A percentile compares a stretch with the other conserved stretches of the same genome.
Evolutionary conservation across 2,329 filamentous ascomycete species (phyloP).

Genomic region (Diaporthe eres): DNA sequence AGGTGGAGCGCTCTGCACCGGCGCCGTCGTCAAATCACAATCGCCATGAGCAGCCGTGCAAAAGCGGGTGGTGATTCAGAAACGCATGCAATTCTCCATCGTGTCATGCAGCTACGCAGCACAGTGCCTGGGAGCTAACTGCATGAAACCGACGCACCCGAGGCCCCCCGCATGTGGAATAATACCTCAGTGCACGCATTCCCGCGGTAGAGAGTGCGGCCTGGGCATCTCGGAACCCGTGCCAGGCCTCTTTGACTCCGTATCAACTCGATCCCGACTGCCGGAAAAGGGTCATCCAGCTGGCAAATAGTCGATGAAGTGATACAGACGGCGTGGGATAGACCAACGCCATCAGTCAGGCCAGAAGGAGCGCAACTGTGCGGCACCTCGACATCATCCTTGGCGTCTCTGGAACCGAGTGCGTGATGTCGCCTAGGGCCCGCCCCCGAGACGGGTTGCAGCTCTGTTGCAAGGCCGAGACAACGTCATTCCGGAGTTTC

Average conservation of each 20-base stretch:
- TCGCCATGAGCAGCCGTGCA: background rate
- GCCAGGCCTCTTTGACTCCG: constrained; percentile 6
- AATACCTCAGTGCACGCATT: constrained; percentile 12
- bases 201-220: background rate
- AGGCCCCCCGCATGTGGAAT: constrained; percentile 27
- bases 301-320: background rate
- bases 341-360: background rate
- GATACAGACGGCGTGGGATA: background rate
- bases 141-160: constrained; percentile 13
- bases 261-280: background rate
- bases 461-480: constrained; percentile 16
- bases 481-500: constrained; percentile 24
- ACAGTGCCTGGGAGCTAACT: constrained; percentile 26
- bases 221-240: background rate
- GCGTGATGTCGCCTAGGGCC: constrained; percentile 1
- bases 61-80: constrained; percentile 30
- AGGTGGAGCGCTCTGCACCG: background rate
- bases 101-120: constrained; percentile 29
- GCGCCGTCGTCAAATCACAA: constrained; percentile 30
- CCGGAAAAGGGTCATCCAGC: constrained; percentile 9
- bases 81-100: constrained; percentile 24
- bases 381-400: background rate
- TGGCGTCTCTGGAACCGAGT: background rate
- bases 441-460: constrained; percentile 3
- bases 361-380: background rate